Conservation (phyloP, 208 protist genomes). For the Spongospora subterranea region DNA sequence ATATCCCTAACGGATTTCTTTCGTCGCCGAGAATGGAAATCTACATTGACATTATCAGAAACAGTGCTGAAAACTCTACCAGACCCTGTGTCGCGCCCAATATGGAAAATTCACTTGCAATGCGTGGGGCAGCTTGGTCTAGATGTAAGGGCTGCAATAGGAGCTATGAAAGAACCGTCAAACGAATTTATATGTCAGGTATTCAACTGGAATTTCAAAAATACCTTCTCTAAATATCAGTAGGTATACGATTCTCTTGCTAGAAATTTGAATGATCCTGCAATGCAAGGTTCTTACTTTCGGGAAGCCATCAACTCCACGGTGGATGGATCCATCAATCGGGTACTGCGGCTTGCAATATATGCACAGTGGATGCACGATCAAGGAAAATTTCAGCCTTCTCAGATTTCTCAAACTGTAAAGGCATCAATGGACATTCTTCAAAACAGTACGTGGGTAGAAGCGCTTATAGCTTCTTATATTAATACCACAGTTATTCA, state of each 20-base stretch:
- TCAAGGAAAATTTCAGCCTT: not conserved
- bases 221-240: not conserved
- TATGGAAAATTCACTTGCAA: not conserved
- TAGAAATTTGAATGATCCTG: not conserved
- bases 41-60: not conserved
- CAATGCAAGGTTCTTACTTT: not conserved
- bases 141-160: not conserved
- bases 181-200: not conserved
- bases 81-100: not conserved
- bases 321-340: slow-evolving; percentile 1
- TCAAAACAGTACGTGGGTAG: not conserved
- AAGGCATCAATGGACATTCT: not conserved
- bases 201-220: not conserved
- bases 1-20: not conserved
- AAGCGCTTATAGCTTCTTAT: not conserved
- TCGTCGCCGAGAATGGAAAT: not conserved
- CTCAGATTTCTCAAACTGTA: not conserved
- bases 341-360: not conserved
- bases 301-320: not conserved
- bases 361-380: not conserved
- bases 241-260: not conserved
- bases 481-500: not conserved
- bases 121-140: not conserved
- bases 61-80: not conserved
- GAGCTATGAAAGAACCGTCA: not conserved